phyloP scores from a whole-genome alignment of 192 early-diverging fungal species.

The Coemansia erecta region DNA sequence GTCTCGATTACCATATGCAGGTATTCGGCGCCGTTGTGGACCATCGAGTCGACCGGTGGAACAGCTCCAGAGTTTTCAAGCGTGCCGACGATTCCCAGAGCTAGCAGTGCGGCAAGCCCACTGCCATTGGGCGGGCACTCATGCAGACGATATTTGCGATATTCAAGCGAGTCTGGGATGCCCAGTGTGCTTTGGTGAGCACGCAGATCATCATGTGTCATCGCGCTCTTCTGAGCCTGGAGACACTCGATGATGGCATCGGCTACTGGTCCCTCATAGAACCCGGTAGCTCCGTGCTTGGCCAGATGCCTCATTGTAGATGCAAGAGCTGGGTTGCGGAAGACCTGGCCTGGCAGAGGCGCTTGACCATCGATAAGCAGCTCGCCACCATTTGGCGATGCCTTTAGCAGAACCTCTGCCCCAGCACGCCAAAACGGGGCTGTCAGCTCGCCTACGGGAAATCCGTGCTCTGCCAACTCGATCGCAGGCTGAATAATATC shows the following conservation, averaged over 20 bases:
- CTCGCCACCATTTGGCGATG: constrained; percentile 42
- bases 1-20: constrained; percentile 68
- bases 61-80: constrained; percentile 48
- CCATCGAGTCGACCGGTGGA: constrained; percentile 40
- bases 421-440: constrained; percentile 45
- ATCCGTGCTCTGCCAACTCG: constrained; percentile 67
- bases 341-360: constrained; percentile 62
- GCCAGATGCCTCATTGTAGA: constrained; percentile 33
- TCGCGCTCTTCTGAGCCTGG: constrained; percentile 55
- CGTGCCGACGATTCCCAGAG: constrained; percentile 63
- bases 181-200: constrained; percentile 54
- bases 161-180: constrained; percentile 64
- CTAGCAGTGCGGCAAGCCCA: constrained; percentile 69
- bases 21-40: constrained; percentile 60
- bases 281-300: constrained; percentile 59
- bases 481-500: constrained; percentile 69
- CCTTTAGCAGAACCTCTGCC: constrained; percentile 8
- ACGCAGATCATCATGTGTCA: constrained; percentile 66
- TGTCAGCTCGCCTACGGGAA: constrained; percentile 56
- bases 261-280: constrained; percentile 68
- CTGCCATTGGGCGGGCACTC: constrained; percentile 79
- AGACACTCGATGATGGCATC: constrained; percentile 62
- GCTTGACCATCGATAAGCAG: constrained; percentile 52
- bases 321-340: constrained; percentile 60
- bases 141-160: constrained; percentile 57